Percentiles rank a stretch among this genome's conserved stretches.
Evolutionary conservation across 257 asterid species (phyloP).

Genomic region (Prunella vulgaris): DNA sequence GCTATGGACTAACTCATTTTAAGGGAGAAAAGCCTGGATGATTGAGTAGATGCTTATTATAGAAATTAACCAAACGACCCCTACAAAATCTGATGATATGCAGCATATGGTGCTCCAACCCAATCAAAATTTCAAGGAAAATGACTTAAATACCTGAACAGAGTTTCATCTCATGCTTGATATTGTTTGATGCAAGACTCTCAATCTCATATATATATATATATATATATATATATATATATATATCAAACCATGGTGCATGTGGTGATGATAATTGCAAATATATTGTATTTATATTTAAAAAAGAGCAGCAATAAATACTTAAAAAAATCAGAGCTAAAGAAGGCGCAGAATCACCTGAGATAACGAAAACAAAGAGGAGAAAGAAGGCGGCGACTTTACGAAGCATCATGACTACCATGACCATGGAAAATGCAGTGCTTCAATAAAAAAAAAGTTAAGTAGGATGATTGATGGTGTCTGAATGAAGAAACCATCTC

Average conservation of each 20-base stretch:
- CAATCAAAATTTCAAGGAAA: no score
- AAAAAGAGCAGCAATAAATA: background rate
- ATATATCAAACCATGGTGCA: background rate
- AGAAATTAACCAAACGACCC: background rate
- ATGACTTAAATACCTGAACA: no score
- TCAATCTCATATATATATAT: no score
- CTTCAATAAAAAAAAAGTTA: conserved; percentile 17
- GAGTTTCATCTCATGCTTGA: no score
- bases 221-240: no score
- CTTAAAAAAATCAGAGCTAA: background rate
- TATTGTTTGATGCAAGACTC: no score
- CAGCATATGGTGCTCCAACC: no score
- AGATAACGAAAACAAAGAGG: conserved; percentile 37
- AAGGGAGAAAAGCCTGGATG: background rate
- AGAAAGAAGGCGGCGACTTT: conserved; percentile 29
- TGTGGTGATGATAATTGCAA: background rate
- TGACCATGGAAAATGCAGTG: background rate
- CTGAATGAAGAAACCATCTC: conserved; percentile 38
- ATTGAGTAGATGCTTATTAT: background rate
- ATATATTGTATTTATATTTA: no score
- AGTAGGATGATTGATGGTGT: conserved; percentile 18
- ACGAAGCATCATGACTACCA: conserved; percentile 32
- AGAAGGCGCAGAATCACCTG: conserved; percentile 48
- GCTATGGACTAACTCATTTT: background rate
- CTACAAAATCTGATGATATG: background rate